Evolutionary conservation across 805 yeast species (phyloP), one percentile per base, ranked within the genome.

Genomic region (Saccharomycopsis amapae): DNA sequence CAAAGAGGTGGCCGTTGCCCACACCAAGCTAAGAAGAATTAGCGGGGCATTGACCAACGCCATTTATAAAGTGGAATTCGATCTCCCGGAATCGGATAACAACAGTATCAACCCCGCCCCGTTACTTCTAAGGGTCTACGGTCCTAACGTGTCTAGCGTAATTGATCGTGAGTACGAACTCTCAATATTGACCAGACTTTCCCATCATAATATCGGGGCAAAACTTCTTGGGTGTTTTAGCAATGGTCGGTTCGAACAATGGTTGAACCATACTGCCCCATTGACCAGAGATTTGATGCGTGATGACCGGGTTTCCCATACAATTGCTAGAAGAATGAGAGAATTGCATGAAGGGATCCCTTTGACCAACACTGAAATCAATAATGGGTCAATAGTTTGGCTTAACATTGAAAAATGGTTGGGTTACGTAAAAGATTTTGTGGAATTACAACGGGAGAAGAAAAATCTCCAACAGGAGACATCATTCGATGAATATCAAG

Each of bases 211-310:
- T 46, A 90, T 93, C 51, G 98, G 98, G 0, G 96, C 98, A 1
- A 75, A 79, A 51, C 64, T 93, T 42, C 69, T 85, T 58, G 98
- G 98, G 2, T 86, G 90, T 39, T 93, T 93, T 62, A 67, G 78
- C 37, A 93, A 93, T 60, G 98, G 98, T 41, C 71, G 98, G 51
- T 82, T 93, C 56, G 98, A 93, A 65, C 97, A 93, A 64, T 93
- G 82, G 57, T 67, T 93, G 52, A 85, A 82, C 44, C 83, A 90
- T 48, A 90, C 95, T 18, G 68, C 74, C 44, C 81, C 97, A 1
- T 71, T 93, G 55, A 78, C 79, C 31, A 81, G 78, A 53, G 71
- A 75, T 5, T 86, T 85, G 55, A 76, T 93, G 42, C 72, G 94
- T 60, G 79, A 79, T 52, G 79, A 86, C 51, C 80, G 78, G 24